These are phyloP conservation scores for Paramecium primaurelia DNA, from an alignment of 73 alveolate genomes.

Conservation along the genomic window DNA sequence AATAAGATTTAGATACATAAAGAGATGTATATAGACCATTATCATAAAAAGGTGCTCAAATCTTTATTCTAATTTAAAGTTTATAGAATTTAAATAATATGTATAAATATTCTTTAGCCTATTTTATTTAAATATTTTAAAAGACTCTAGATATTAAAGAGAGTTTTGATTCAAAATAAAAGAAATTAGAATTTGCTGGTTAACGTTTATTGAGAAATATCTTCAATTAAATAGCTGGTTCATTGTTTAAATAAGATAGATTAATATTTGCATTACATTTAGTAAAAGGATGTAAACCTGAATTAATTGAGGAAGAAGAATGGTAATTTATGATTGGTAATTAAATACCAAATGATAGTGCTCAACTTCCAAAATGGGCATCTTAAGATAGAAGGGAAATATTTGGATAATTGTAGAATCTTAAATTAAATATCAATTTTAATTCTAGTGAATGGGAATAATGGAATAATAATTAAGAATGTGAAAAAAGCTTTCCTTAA, in stretches of 20 bases:
- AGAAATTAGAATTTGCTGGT: constrained; percentile 77
- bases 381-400: constrained; percentile 94
- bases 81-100: constrained; percentile 95
- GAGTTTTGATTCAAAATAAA: constrained; percentile 75
- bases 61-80: constrained; percentile 96
- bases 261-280: constrained; percentile 96
- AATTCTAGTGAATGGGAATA: constrained; percentile 75
- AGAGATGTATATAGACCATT: constrained; percentile 96
- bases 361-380: constrained; percentile 89
- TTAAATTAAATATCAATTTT: constrained; percentile 73
- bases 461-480: constrained; percentile 78
- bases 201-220: not conserved
- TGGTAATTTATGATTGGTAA: constrained; percentile 98
- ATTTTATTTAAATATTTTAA: constrained; percentile 94
- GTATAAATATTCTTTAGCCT: constrained; percentile 98
- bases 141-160: constrained; percentile 85
- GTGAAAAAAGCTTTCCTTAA: constrained; percentile 92
- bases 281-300: constrained; percentile 91
- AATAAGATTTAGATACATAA: constrained; percentile 81
- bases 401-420: constrained; percentile 83
- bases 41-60: constrained; percentile 92
- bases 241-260: constrained; percentile 98
- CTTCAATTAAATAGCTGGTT: constrained; percentile 82
- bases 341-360: not conserved
- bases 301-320: constrained; percentile 86